Evolutionary conservation across 108 stramenopile species (phyloP).

Genomic region (Discostella stelligeroides): DNA sequence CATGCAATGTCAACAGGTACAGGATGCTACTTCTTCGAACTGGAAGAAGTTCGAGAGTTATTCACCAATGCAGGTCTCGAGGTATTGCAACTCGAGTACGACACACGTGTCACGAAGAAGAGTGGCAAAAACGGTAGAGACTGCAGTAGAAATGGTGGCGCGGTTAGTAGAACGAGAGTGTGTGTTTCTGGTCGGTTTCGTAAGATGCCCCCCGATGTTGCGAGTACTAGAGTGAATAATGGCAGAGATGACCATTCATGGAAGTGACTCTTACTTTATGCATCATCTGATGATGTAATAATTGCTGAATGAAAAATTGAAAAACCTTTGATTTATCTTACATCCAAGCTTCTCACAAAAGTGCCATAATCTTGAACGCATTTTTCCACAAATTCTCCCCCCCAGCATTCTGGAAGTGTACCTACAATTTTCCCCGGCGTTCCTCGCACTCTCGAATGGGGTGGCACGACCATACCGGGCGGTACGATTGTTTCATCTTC

Average conservation of each 20-base stretch:
- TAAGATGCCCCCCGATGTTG: background rate
- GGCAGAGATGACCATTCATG: background rate
- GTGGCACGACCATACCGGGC: constrained; percentile 50
- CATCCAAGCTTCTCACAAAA: constrained; percentile 32
- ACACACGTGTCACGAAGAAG: constrained; percentile 61
- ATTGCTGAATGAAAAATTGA: too few relatives aligned
- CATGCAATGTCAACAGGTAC: constrained; percentile 49
- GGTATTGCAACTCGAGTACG: constrained; percentile 64
- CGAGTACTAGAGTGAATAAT: too few relatives aligned
- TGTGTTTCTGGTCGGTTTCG: constrained; percentile 39
- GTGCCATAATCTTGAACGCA: constrained; percentile 34
- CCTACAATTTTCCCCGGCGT: constrained; percentile 54
- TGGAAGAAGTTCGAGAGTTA: constrained; percentile 64
- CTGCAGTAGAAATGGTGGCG: constrained; percentile 23
- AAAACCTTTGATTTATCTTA: too few relatives aligned
- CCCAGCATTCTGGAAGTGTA: constrained; percentile 47
- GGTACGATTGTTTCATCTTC: constrained; percentile 44
- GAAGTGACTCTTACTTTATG: too few relatives aligned
- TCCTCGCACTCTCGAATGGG: constrained; percentile 56
- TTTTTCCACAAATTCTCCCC: constrained; percentile 40
- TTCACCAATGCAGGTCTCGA: constrained; percentile 62
- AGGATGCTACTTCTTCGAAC: constrained; percentile 72
- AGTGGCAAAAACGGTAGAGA: constrained; percentile 48
- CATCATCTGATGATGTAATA: too few relatives aligned
- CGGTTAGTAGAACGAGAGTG: constrained; percentile 13